Evolutionary conservation across 768 basidiomycete species (phyloP).

Genomic region (Sarcodon aspratus): DNA sequence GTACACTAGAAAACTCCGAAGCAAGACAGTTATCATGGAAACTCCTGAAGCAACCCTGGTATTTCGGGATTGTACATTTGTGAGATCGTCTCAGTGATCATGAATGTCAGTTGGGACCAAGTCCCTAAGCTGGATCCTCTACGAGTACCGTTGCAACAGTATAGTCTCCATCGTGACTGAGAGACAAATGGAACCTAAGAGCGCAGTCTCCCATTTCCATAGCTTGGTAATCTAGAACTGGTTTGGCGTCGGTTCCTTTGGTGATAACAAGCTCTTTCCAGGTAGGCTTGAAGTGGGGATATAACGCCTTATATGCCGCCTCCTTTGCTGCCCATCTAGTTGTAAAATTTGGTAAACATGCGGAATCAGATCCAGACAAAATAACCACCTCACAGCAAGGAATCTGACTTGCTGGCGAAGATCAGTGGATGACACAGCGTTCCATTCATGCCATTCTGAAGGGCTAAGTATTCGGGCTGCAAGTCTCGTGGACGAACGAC

Average conservation of each 20-base stretch:
- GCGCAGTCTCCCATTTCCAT: constrained; percentile 7
- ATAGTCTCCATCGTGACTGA: constrained; percentile 79
- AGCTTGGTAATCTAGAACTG: constrained; percentile 23
- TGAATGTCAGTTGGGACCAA: too few species aligned
- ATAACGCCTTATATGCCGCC: constrained; percentile 79
- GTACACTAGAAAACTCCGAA: too few species aligned
- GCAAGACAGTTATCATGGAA: too few species aligned
- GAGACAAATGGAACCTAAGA: constrained; percentile 47
- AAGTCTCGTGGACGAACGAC: constrained; percentile 34
- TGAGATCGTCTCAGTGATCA: too few species aligned
- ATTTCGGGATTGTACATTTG: too few species aligned
- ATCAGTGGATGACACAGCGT: constrained; percentile 18
- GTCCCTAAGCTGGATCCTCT: constrained; percentile 20
- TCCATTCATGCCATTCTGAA: constrained; percentile 28
- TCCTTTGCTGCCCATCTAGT: constrained; percentile 77
- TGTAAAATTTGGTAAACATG: constrained; percentile 1
- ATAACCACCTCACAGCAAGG: constrained; percentile 63
- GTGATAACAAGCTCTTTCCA: constrained; percentile 63
- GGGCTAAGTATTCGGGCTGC: constrained; percentile 54
- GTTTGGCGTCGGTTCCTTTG: constrained; percentile 21
- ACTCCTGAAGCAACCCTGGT: too few species aligned
- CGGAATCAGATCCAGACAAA: neutral
- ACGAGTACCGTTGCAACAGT: constrained; percentile 57
- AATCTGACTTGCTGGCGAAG: constrained; percentile 27
- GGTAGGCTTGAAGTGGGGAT: constrained; percentile 43